phyloP scores from a whole-genome alignment of 768 basidiomycete genomes.

The Mycena pura region DNA sequence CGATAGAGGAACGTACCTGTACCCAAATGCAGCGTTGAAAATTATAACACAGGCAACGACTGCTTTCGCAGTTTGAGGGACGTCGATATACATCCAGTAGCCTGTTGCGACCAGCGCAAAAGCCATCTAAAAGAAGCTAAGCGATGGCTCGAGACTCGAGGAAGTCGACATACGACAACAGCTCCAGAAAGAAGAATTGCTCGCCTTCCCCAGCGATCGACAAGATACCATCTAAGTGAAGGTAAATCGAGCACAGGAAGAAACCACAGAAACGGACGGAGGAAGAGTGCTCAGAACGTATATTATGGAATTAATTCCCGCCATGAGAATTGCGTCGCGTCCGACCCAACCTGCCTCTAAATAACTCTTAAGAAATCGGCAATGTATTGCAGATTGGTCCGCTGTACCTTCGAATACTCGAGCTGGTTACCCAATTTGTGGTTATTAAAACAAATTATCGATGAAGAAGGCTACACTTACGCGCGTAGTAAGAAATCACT shows the following conservation, averaged over 20 bases:
- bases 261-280: slow-evolving; percentile 59
- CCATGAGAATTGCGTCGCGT: slow-evolving; percentile 93
- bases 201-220: slow-evolving; percentile 90
- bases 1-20: slow-evolving; percentile 53
- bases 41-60: slow-evolving; percentile 90
- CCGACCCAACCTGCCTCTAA: slow-evolving; percentile 96
- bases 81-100: slow-evolving; percentile 93
- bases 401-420: slow-evolving; percentile 86
- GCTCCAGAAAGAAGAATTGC: slow-evolving; percentile 89
- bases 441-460: not conserved
- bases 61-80: slow-evolving; percentile 82
- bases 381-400: slow-evolving; percentile 4
- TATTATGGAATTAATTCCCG: slow-evolving; percentile 88
- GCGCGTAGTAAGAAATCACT: slow-evolving; percentile 96
- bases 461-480: slow-evolving; percentile 52
- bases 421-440: slow-evolving; percentile 49
- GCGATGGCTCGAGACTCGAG: not conserved
- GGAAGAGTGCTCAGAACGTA: slow-evolving; percentile 83
- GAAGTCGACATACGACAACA: slow-evolving; percentile 60
- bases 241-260: slow-evolving; percentile 7
- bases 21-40: slow-evolving; percentile 95
- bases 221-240: slow-evolving; percentile 82
- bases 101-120: slow-evolving; percentile 80
- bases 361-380: not conserved
- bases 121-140: slow-evolving; percentile 67